Percentiles rank a stretch among this genome's conserved stretches.
Conservation (phyloP, 2,329 filamentous ascomycete genomes). For the Paraconiothyrium sp. region DNA sequence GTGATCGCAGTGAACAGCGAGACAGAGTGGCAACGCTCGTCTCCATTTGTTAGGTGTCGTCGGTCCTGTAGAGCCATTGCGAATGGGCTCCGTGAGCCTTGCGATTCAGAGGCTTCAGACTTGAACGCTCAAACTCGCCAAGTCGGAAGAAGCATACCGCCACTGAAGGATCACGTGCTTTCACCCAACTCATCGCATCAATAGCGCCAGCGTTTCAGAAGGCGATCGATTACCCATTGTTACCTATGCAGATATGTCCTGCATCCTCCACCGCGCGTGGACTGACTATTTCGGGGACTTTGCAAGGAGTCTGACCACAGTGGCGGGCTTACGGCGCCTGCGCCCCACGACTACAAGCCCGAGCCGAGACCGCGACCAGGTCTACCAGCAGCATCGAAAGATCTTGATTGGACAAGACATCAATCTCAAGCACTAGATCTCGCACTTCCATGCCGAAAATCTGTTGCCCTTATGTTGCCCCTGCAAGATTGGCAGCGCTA, state of each 20-base stretch:
- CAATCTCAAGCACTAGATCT: neutral
- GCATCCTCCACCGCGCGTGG: neutral
- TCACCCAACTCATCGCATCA: neutral
- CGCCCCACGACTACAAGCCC: conserved; percentile 9
- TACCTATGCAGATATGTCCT: conserved; percentile 1
- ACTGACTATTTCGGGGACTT: conserved; percentile 12
- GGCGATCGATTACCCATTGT: neutral
- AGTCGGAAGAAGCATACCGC: no score
- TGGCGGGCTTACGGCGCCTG: conserved; percentile 10
- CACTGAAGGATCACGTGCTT: neutral
- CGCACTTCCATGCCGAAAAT: neutral
- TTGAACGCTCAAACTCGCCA: no score
- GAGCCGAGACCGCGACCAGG: conserved; percentile 7
- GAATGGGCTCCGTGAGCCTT: no score
- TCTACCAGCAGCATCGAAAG: neutral
- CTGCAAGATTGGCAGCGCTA: neutral
- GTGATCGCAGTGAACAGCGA: no score
- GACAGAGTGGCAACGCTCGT: no score
- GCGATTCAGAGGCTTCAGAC: no score
- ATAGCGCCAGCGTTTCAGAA: conserved; percentile 1
- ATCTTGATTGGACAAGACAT: neutral
- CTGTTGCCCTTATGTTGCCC: no score
- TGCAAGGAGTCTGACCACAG: conserved; percentile 7
- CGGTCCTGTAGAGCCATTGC: no score
- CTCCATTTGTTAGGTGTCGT: no score